A percentile compares a stretch with the other conserved stretches of the same genome.
Conservation (phyloP, 805 yeast genomes). For the Barnettozyma pratensis region DNA sequence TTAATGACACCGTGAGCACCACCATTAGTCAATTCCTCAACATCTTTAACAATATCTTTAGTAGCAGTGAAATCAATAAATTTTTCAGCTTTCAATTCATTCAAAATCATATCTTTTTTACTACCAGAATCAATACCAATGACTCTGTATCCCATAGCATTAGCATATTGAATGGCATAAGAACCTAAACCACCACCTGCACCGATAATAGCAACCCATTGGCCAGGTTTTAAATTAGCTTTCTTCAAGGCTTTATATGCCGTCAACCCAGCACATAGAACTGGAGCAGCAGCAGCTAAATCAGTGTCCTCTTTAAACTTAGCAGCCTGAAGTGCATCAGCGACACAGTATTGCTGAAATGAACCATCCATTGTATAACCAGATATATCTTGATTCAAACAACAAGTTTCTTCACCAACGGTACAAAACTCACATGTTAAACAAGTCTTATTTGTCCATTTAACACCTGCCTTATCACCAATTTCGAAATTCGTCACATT, state of each 20-base stretch:
- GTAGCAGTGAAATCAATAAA: slow-evolving; percentile 48
- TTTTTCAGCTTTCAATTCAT: slow-evolving; percentile 54
- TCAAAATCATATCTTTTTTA: slow-evolving; percentile 39
- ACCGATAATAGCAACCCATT: slow-evolving; percentile 72
- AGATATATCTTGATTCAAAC: slow-evolving; percentile 57
- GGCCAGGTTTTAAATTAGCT: slow-evolving; percentile 53
- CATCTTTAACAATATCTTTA: slow-evolving; percentile 44
- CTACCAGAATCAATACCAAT: slow-evolving; percentile 70
- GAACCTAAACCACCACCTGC: slow-evolving; percentile 83
- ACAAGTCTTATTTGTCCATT: slow-evolving; percentile 67
- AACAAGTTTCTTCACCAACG: slow-evolving; percentile 41
- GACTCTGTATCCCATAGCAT: slow-evolving; percentile 69
- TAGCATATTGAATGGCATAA: slow-evolving; percentile 68
- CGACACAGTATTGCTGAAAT: slow-evolving; percentile 64
- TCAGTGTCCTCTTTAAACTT: slow-evolving; percentile 48
- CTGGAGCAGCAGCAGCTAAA: slow-evolving; percentile 51
- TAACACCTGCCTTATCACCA: slow-evolving; percentile 63
- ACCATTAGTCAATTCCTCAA: slow-evolving; percentile 44
- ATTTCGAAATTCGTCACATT: slow-evolving; percentile 52
- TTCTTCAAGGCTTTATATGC: slow-evolving; percentile 63
- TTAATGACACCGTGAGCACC: slow-evolving; percentile 70
- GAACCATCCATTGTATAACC: slow-evolving; percentile 81
- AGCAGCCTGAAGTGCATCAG: slow-evolving; percentile 60
- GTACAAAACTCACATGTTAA: slow-evolving; percentile 50
- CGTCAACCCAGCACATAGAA: slow-evolving; percentile 76